phyloP scores from a whole-genome alignment of 2,329 filamentous ascomycete species.

The Nannizziopsis arthrosporioides region DNA sequence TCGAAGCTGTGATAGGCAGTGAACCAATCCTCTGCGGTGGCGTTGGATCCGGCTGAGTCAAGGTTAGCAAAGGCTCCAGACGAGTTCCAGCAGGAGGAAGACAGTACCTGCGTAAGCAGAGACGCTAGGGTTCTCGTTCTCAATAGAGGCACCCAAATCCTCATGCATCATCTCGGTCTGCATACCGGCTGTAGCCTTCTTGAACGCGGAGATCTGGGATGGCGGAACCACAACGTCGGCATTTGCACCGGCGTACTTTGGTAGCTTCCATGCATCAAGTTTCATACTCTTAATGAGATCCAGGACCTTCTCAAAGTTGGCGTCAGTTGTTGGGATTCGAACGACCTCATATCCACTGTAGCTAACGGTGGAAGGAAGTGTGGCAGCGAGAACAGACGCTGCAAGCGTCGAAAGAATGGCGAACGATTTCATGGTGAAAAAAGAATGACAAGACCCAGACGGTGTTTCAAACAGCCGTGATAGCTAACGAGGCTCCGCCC shows the following conservation, averaged over 20 bases:
- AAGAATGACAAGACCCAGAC: background rate
- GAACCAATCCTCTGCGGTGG: constrained; percentile 38
- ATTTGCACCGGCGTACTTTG: constrained; percentile 17
- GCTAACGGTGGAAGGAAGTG: constrained; percentile 7
- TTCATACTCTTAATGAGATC: constrained; percentile 15
- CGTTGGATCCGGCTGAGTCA: constrained; percentile 16
- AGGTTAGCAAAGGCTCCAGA: constrained; percentile 15
- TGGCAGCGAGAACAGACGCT: constrained; percentile 10
- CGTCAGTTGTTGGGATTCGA: constrained; percentile 14
- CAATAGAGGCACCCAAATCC: constrained; percentile 36
- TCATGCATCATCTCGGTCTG: constrained; percentile 31
- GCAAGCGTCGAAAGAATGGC: constrained; percentile 11
- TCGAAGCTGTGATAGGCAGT: constrained; percentile 43
- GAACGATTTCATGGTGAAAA: constrained; percentile 13
- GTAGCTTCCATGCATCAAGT: constrained; percentile 16
- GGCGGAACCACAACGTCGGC: constrained; percentile 36
- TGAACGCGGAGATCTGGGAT: constrained; percentile 29
- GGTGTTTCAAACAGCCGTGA: background rate
- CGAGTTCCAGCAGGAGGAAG: constrained; percentile 24
- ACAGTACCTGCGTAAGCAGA: constrained; percentile 21
- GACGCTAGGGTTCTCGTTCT: constrained; percentile 23
- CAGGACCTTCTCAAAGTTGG: constrained; percentile 10
- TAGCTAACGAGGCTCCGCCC: background rate
- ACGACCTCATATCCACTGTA: constrained; percentile 19
- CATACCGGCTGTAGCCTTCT: constrained; percentile 25